These are phyloP conservation scores for Perilla frutescens DNA, from an alignment of 257 asterid genomes.

Conservation along the genomic window DNA sequence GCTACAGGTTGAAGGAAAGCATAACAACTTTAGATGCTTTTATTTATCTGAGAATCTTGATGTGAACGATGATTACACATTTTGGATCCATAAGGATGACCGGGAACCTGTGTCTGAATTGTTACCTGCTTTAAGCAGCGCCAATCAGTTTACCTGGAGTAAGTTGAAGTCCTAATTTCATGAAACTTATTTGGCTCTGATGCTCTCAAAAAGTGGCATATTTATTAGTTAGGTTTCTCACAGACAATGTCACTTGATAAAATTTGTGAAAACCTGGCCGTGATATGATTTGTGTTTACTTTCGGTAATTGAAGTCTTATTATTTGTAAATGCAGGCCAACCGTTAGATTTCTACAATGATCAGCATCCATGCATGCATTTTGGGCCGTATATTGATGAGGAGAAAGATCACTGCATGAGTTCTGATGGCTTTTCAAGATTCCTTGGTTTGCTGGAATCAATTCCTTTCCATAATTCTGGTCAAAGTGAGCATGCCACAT, in stretches of 20 bases:
- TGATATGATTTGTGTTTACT: conserved; percentile 15
- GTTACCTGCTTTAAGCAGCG: conserved; percentile 65
- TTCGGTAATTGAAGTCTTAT: conserved; percentile 29
- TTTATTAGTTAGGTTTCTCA: conserved; percentile 15
- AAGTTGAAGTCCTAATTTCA: conserved; percentile 37
- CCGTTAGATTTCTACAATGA: conserved; percentile 64
- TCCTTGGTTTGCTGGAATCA: conserved; percentile 87
- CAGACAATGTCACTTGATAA: conserved; percentile 1
- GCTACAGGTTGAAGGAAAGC: conserved; percentile 80
- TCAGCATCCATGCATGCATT: conserved; percentile 66
- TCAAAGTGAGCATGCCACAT: conserved; percentile 61
- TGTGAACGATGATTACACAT: conserved; percentile 83
- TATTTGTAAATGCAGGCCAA: conserved; percentile 58
- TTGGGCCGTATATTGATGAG: conserved; percentile 61
- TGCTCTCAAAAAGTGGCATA: conserved; percentile 23
- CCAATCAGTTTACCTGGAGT: conserved; percentile 57
- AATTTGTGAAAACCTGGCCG: conserved; percentile 2
- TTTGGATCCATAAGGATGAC: conserved; percentile 76
- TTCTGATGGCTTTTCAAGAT: conserved; percentile 84
- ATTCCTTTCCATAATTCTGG: conserved; percentile 78
- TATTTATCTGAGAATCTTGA: conserved; percentile 90
- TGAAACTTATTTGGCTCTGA: conserved; percentile 23
- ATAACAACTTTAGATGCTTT: conserved; percentile 65
- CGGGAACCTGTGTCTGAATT: conserved; percentile 49
- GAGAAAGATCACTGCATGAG: conserved; percentile 76